Evolutionary conservation across 805 yeast genomes (phyloP).

Genomic region (Tetrapisispora nanseiensis): DNA sequence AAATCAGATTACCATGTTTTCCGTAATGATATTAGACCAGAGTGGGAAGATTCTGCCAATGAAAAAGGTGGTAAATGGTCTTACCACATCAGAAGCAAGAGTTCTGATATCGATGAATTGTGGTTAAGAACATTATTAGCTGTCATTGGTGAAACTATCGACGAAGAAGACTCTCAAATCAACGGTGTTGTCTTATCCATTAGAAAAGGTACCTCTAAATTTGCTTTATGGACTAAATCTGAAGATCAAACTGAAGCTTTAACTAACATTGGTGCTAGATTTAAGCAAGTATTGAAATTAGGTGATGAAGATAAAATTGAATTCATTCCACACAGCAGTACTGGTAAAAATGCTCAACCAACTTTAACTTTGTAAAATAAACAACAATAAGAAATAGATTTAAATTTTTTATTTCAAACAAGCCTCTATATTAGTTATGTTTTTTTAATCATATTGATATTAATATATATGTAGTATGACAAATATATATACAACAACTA

Average conservation of each 20-base stretch:
- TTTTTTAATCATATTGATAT: neutral
- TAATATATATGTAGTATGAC: neutral
- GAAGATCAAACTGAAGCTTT: slow-evolving; percentile 55
- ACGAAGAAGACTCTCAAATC: slow-evolving; percentile 73
- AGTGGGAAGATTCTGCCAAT: slow-evolving; percentile 93
- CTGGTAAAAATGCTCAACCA: slow-evolving; percentile 28
- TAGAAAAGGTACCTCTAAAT: slow-evolving; percentile 70
- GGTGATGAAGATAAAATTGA: slow-evolving; percentile 68
- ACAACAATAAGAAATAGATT: neutral
- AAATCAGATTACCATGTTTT: slow-evolving; percentile 93
- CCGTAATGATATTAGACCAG: slow-evolving; percentile 90
- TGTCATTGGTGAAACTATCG: slow-evolving; percentile 91
- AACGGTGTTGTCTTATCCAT: slow-evolving; percentile 89
- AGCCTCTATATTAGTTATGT: neutral
- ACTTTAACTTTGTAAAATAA: slow-evolving; percentile 26
- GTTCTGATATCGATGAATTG: slow-evolving; percentile 65
- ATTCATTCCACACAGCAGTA: slow-evolving; percentile 38
- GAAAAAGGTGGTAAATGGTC: slow-evolving; percentile 93
- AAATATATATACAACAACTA: slow-evolving; percentile 1
- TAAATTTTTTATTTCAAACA: neutral
- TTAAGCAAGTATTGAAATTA: slow-evolving; percentile 76
- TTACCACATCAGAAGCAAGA: slow-evolving; percentile 57
- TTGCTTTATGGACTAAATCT: slow-evolving; percentile 90
- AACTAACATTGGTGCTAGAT: slow-evolving; percentile 71
- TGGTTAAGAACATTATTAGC: slow-evolving; percentile 88